A percentile compares a stretch with the other conserved stretches of the same genome.
phyloP scores from a whole-genome alignment of 164 flowering plant genomes.

The Dillenia turbinata region DNA sequence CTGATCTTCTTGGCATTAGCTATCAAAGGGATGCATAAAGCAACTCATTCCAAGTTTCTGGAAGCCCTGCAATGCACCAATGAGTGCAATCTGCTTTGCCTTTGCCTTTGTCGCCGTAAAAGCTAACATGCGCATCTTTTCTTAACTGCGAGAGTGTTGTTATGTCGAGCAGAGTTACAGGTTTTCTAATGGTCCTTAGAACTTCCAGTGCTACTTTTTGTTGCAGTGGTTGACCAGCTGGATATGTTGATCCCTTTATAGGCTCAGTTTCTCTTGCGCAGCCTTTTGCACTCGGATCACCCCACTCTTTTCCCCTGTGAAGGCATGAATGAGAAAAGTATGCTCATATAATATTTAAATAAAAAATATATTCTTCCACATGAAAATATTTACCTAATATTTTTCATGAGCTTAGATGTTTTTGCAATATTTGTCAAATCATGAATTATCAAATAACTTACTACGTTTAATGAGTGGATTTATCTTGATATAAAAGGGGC shows the following conservation, averaged over 20 bases:
- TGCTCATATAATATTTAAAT: too few relatives aligned
- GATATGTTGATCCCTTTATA: conserved; percentile 36
- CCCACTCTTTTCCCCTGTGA: conserved; percentile 49
- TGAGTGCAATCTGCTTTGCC: conserved; percentile 54
- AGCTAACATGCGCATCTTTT: conserved; percentile 56
- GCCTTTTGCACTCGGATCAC: conserved; percentile 25
- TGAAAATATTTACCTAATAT: too few relatives aligned
- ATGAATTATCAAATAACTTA: too few relatives aligned
- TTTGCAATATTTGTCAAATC: too few relatives aligned
- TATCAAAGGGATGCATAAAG: conserved; percentile 24
- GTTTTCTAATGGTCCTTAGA: conserved; percentile 23
- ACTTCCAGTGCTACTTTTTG: conserved; percentile 30
- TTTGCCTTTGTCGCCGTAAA: conserved; percentile 20
- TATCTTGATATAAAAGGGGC: too few relatives aligned
- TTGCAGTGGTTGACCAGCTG: conserved; percentile 34
- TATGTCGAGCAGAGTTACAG: conserved; percentile 41
- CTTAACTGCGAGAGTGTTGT: conserved; percentile 52
- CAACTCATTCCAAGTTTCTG: conserved; percentile 58
- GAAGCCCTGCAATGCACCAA: conserved; percentile 67
- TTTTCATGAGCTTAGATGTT: too few relatives aligned
- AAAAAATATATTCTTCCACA: too few relatives aligned
- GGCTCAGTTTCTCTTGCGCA: conserved; percentile 40
- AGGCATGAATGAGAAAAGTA: background rate
- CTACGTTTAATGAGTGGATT: too few relatives aligned
- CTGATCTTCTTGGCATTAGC: background rate